phyloP scores from a whole-genome alignment of 106 monocot genomes.

The Phalaenopsis aphrodite region DNA sequence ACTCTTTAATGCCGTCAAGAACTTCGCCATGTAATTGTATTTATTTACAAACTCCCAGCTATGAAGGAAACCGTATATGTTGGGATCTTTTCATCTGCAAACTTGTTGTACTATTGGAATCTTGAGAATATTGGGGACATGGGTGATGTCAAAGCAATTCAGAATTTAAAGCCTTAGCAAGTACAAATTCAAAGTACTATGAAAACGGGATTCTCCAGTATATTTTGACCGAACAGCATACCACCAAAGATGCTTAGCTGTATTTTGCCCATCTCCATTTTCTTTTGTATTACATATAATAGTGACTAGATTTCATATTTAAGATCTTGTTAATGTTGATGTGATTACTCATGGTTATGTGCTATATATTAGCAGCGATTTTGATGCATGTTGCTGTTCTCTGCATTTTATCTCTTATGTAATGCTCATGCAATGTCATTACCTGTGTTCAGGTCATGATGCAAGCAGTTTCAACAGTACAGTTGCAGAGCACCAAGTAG shows the following conservation, averaged over 20 bases:
- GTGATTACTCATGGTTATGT: background rate
- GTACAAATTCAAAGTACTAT: background rate
- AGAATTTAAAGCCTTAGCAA: background rate
- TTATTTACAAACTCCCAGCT: no score
- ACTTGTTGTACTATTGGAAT: no score
- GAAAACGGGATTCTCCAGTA: background rate
- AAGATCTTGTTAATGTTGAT: background rate
- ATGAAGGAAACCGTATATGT: no score
- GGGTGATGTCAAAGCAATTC: background rate
- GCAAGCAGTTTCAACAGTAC: conserved; percentile 92
- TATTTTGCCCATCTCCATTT: background rate
- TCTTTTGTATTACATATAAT: background rate
- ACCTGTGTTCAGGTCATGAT: conserved; percentile 38
- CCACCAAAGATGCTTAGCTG: background rate
- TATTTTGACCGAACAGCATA: background rate
- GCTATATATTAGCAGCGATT: background rate
- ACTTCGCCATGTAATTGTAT: no score
- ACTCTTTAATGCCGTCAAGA: no score
- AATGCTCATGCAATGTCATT: background rate
- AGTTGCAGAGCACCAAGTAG: conserved; percentile 96
- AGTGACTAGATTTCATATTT: background rate
- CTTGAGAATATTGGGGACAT: no score
- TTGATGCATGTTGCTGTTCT: background rate
- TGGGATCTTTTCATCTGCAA: no score
- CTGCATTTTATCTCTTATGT: background rate